Evolutionary conservation across 371 early-diverging fungal genomes (phyloP).

Genomic region (Aphelidium insulamus): DNA sequence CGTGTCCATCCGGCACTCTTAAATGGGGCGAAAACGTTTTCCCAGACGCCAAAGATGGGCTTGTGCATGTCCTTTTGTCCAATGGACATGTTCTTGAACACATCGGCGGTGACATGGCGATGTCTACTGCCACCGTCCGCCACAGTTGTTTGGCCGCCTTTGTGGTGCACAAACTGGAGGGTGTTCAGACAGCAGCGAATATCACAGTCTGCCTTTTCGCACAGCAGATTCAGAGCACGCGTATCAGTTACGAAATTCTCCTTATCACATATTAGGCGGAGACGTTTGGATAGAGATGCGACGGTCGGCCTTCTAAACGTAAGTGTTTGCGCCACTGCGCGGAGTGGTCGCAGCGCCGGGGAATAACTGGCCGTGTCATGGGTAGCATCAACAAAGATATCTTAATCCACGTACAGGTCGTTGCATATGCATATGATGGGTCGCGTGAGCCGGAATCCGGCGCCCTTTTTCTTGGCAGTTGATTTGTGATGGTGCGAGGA

Average conservation of each 20-base stretch:
- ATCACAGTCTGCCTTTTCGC: constrained; percentile 62
- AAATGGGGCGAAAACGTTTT: constrained; percentile 32
- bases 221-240: constrained; percentile 43
- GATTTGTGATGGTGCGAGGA: no score
- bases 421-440: constrained; percentile 98
- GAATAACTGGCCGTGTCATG: constrained; percentile 26
- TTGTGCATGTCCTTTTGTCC: constrained; percentile 63
- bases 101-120: constrained; percentile 25
- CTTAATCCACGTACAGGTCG: constrained; percentile 37
- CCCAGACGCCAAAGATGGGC: constrained; percentile 54
- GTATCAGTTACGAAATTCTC: constrained; percentile 54
- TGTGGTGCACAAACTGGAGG: constrained; percentile 41
- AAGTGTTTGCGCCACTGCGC: constrained; percentile 43
- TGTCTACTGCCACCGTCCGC: constrained; percentile 1
- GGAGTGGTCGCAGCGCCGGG: constrained; percentile 62
- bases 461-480: no score
- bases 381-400: not conserved
- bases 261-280: constrained; percentile 51
- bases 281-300: constrained; percentile 40
- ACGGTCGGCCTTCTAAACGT: constrained; percentile 40
- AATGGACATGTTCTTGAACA: constrained; percentile 23
- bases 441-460: constrained; percentile 34
- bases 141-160: constrained; percentile 2
- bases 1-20: constrained; percentile 10
- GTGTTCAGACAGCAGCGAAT: constrained; percentile 65